Conservation (phyloP, 2,329 filamentous ascomycete species). For the Epichloe hybrida region DNA sequence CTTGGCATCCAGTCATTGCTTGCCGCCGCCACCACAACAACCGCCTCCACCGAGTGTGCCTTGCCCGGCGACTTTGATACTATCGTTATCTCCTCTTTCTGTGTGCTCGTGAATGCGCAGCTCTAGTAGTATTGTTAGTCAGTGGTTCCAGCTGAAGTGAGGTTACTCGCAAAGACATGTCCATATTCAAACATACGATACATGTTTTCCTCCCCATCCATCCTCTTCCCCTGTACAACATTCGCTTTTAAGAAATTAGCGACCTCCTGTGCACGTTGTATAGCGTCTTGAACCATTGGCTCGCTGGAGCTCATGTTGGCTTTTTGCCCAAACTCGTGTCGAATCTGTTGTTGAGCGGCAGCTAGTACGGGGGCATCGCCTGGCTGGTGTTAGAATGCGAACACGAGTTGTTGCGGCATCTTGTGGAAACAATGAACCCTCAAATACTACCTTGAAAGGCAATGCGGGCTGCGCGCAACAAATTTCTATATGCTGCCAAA, state of each 20-base stretch:
- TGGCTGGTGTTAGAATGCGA: constrained; percentile 21
- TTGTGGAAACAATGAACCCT: background rate
- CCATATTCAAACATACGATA: constrained; percentile 42
- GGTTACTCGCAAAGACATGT: background rate
- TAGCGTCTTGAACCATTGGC: constrained; percentile 46
- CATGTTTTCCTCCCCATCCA: constrained; percentile 27
- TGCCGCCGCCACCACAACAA: constrained; percentile 11
- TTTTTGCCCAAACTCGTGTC: constrained; percentile 61
- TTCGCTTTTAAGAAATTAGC: constrained; percentile 70
- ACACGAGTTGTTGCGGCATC: background rate
- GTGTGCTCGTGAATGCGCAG: constrained; percentile 82
- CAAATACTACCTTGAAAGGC: constrained; percentile 72
- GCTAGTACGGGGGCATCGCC: constrained; percentile 56
- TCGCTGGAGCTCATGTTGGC: constrained; percentile 43
- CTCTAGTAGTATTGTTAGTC: constrained; percentile 34
- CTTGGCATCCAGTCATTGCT: background rate
- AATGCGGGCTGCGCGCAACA: constrained; percentile 67
- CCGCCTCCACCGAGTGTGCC: constrained; percentile 20
- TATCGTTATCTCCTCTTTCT: constrained; percentile 87
- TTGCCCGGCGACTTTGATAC: constrained; percentile 52
- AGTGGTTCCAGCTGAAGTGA: background rate
- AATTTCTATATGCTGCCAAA: constrained; percentile 62
- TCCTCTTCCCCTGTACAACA: constrained; percentile 66
- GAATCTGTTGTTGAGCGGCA: constrained; percentile 61
- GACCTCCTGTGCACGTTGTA: constrained; percentile 72